phyloP scores from a whole-genome alignment of 1,284 basidiomycete species.

The Coniferiporia weirii region DNA sequence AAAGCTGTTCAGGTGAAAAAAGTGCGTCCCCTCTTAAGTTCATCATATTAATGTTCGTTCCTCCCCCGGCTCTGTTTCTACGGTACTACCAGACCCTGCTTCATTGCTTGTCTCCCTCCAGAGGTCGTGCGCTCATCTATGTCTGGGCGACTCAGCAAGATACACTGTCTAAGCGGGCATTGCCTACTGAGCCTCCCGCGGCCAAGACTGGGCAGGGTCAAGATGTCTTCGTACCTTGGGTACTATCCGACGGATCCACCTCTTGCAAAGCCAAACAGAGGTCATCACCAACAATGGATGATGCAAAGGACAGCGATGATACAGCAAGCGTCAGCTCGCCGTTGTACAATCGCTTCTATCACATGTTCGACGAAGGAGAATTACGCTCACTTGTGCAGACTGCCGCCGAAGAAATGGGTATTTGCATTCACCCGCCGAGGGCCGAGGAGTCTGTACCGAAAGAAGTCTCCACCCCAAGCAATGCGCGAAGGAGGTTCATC shows the following conservation, averaged over 20 bases:
- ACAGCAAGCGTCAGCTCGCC: conserved; percentile 17
- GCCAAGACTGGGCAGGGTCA: conserved; percentile 24
- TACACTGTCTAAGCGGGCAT: conserved; percentile 64
- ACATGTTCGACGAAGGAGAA: conserved; percentile 85
- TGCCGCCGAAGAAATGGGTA: conserved; percentile 57
- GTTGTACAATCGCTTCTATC: conserved; percentile 85
- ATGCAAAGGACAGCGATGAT: conserved; percentile 17
- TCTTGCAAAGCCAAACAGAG: conserved; percentile 5
- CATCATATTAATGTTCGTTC: not conserved
- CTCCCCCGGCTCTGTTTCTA: conserved; percentile 8
- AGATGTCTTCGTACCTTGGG: conserved; percentile 48
- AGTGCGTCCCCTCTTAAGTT: conserved; percentile 20
- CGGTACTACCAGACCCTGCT: conserved; percentile 51
- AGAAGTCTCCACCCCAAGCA: not conserved
- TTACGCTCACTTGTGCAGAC: conserved; percentile 53
- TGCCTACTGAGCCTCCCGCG: conserved; percentile 34
- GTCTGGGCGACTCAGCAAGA: conserved; percentile 99
- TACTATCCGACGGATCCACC: conserved; percentile 25
- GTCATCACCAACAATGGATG: not conserved
- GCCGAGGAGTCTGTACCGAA: not conserved
- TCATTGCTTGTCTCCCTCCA: conserved; percentile 51
- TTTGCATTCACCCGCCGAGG: conserved; percentile 40
- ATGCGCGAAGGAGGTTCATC: conserved; percentile 36
- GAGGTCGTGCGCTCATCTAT: conserved; percentile 85
- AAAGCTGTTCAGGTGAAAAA: conserved; percentile 62